Conservation (phyloP, 257 asterid species). For the Rehmannia glutinosa region DNA sequence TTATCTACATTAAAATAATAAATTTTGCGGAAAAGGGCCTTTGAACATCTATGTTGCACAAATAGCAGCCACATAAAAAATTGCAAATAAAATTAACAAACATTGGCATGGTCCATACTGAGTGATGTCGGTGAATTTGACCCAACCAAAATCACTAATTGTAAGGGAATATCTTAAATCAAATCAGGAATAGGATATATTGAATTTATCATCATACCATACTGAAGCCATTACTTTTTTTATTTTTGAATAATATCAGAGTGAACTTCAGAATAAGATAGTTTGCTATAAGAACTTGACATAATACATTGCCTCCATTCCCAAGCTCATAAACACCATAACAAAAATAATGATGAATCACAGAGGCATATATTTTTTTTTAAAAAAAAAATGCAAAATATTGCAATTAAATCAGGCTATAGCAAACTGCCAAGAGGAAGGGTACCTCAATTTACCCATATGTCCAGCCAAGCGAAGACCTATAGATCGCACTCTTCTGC, state of each 20-base stretch:
- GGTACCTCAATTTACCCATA: constrained; percentile 85
- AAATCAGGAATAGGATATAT: background rate
- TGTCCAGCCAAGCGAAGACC: constrained; percentile 90
- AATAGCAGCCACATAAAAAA: too few relatives aligned
- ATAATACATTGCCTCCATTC: constrained; percentile 3
- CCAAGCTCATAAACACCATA: background rate
- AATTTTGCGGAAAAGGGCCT: too few relatives aligned
- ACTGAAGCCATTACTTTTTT: background rate
- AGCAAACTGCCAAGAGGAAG: constrained; percentile 4
- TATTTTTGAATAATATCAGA: background rate
- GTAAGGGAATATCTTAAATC: background rate
- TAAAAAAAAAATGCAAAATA: background rate
- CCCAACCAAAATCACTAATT: background rate
- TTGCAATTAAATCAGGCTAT: constrained; percentile 7
- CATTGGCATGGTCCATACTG: too few relatives aligned
- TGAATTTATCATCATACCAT: background rate
- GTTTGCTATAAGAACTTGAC: background rate
- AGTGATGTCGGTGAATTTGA: too few relatives aligned
- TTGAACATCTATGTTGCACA: too few relatives aligned
- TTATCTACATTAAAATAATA: too few relatives aligned
- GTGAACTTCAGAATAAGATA: background rate
- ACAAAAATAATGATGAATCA: background rate
- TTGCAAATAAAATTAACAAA: too few relatives aligned
- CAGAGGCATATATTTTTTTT: background rate
- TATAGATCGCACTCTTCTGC: constrained; percentile 86